Evolutionary conservation across 1,139 yeast species (phyloP).

Genomic region (Diutina scorzettiae): DNA sequence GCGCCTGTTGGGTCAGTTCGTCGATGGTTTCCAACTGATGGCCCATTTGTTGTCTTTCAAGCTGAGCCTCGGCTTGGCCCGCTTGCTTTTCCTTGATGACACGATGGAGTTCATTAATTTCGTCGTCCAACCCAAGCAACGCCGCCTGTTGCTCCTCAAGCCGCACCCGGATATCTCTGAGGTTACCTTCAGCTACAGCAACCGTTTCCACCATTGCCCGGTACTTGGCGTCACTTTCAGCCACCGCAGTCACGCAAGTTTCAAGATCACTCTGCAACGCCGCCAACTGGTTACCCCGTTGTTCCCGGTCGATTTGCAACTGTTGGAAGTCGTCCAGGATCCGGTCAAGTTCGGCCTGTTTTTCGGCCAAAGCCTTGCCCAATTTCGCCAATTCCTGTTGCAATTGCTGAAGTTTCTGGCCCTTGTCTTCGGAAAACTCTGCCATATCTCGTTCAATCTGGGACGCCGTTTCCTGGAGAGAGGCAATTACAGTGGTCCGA

Average conservation of each 20-base stretch:
- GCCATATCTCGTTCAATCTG: constrained; percentile 64
- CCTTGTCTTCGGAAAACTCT: constrained; percentile 74
- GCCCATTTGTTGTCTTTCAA: constrained; percentile 45
- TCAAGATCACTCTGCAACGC: constrained; percentile 30
- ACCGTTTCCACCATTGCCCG: constrained; percentile 16
- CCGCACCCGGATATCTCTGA: constrained; percentile 26
- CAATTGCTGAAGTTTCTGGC: constrained; percentile 63
- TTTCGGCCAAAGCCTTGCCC: constrained; percentile 21
- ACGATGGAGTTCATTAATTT: constrained; percentile 50
- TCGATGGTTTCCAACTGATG: constrained; percentile 56
- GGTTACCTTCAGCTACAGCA: constrained; percentile 16
- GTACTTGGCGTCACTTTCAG: constrained; percentile 28
- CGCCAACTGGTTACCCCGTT: constrained; percentile 44
- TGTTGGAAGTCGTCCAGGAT: constrained; percentile 49
- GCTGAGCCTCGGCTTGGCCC: constrained; percentile 35
- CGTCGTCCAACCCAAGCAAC: constrained; percentile 65
- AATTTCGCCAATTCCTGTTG: constrained; percentile 40
- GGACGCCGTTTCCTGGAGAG: constrained; percentile 32
- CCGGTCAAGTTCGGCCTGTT: constrained; percentile 32
- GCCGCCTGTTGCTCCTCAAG: constrained; percentile 54
- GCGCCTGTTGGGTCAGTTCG: constrained; percentile 29
- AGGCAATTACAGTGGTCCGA: constrained; percentile 15
- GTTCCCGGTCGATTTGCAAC: constrained; percentile 63
- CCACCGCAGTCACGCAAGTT: constrained; percentile 21
- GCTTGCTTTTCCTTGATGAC: constrained; percentile 42